Percentiles rank a stretch among this genome's conserved stretches.
Conservation (phyloP, 805 yeast genomes). For the Hyphopichia homilentoma region DNA sequence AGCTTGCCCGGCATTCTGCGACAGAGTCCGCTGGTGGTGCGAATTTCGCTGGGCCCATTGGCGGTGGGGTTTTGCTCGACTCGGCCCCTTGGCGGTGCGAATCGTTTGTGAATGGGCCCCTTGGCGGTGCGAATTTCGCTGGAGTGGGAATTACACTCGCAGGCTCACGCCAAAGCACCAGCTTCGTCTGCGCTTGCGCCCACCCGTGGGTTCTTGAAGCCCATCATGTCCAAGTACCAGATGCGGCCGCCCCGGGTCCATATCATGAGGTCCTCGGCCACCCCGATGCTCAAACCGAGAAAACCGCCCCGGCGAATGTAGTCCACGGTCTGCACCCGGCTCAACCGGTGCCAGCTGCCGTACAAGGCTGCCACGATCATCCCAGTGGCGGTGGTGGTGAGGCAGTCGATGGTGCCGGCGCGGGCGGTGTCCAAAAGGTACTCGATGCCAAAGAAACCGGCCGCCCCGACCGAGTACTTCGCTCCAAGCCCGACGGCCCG, state of each 20-base stretch:
- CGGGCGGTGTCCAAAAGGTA: conserved; percentile 50
- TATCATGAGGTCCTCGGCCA: conserved; percentile 62
- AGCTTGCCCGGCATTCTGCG: no score
- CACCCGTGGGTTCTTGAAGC: conserved; percentile 14
- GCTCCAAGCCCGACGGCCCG: conserved; percentile 41
- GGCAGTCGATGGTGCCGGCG: conserved; percentile 53
- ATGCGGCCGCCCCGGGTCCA: conserved; percentile 56
- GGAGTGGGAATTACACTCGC: no score
- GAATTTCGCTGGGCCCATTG: no score
- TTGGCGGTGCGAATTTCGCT: no score
- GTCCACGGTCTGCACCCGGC: conserved; percentile 37
- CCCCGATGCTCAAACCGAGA: conserved; percentile 60
- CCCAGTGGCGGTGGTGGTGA: conserved; percentile 61
- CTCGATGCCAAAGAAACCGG: conserved; percentile 57
- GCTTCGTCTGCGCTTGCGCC: no score
- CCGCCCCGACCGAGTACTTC: conserved; percentile 39
- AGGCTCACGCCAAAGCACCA: no score
- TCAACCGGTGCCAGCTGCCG: conserved; percentile 44
- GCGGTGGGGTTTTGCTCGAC: no score
- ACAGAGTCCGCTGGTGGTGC: no score
- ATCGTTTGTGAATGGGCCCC: no score
- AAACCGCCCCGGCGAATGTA: conserved; percentile 49
- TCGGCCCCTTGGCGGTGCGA: no score
- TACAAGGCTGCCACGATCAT: conserved; percentile 48
- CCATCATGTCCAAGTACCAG: conserved; percentile 53